Evolutionary conservation across 257 asterid species (phyloP).

Genomic region (Lycium ferocissimum): DNA sequence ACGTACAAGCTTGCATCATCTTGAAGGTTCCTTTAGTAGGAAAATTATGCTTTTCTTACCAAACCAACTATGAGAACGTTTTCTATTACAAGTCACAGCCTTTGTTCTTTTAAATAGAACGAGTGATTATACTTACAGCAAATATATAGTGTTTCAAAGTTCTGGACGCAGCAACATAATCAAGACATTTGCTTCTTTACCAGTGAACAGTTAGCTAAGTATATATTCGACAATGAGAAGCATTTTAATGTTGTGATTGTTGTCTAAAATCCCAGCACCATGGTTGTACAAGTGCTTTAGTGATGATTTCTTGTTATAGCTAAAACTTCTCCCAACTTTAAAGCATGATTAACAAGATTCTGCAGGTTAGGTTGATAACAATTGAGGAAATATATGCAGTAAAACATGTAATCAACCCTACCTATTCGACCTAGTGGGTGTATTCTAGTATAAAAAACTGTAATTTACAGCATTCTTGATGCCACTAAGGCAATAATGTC

Average conservation of each 20-base stretch:
- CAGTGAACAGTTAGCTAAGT: neutral
- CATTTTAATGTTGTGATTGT: no score
- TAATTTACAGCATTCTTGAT: constrained; percentile 18
- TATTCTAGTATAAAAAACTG: neutral
- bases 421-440: neutral
- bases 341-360: neutral
- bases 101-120: neutral
- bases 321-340: neutral
- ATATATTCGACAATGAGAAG: neutral
- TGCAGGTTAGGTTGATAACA: neutral
- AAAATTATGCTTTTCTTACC: neutral
- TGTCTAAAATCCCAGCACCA: no score
- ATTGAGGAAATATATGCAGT: neutral
- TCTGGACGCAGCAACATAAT: neutral
- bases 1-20: neutral
- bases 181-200: neutral
- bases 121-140: neutral
- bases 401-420: neutral
- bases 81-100: neutral
- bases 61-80: neutral
- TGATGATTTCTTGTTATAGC: neutral
- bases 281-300: no score
- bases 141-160: neutral
- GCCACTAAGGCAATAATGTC: neutral
- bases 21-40: neutral